Percentiles rank a stretch among this genome's conserved stretches.
Evolutionary conservation across 345 rosid genomes (phyloP).

Genomic region (Eucalyptus marginata): DNA sequence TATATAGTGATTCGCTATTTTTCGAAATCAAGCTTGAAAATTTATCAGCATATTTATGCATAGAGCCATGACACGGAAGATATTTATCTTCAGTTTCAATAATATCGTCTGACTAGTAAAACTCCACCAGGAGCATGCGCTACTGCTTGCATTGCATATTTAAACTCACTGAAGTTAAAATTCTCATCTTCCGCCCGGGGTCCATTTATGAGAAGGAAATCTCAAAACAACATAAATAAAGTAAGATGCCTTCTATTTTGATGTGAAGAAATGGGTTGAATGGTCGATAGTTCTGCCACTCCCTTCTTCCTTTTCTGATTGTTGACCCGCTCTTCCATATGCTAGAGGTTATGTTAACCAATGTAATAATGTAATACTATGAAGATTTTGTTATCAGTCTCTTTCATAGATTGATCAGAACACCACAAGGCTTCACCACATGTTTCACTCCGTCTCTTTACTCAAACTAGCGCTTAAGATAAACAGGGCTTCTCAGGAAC

Average conservation of each 20-base stretch:
- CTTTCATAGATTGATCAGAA: background rate
- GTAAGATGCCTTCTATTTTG: background rate
- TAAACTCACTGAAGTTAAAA: background rate
- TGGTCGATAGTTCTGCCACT: background rate
- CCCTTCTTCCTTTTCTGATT: background rate
- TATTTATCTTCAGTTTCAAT: background rate
- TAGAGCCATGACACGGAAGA: background rate
- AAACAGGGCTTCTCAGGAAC: rapidly evolving
- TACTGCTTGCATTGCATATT: background rate
- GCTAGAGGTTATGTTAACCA: background rate
- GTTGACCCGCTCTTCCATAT: background rate
- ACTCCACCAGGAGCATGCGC: background rate
- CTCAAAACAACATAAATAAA: too few relatives aligned
- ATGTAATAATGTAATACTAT: background rate
- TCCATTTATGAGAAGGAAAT: too few relatives aligned
- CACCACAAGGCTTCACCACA: background rate
- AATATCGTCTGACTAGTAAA: background rate
- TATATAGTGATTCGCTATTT: background rate
- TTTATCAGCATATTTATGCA: background rate
- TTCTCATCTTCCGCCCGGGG: background rate
- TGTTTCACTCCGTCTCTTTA: background rate
- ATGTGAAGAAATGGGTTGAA: background rate
- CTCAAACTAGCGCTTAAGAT: background rate
- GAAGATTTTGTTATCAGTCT: background rate
- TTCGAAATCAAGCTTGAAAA: background rate